These are phyloP conservation scores for Arthrocladium fulminans DNA, from an alignment of 2,329 filamentous ascomycete genomes.

Conservation along the genomic window DNA sequence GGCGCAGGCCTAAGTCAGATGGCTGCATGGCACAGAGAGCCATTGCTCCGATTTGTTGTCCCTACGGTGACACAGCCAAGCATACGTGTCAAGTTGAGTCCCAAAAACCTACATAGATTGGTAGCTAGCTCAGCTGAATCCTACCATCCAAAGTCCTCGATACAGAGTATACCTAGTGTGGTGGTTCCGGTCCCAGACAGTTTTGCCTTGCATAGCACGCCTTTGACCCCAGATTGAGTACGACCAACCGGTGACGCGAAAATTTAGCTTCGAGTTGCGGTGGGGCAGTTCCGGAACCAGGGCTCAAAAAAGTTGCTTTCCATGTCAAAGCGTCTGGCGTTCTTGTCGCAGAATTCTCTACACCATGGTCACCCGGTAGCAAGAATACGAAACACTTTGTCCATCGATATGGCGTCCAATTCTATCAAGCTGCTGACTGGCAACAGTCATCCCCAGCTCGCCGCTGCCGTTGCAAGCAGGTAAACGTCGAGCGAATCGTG, in stretches of 20 bases:
- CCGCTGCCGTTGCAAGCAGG: constrained; percentile 60
- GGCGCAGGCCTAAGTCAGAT: not conserved
- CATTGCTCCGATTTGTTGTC: not conserved
- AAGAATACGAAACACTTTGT: constrained; percentile 8
- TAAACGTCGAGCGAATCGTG: constrained; percentile 30
- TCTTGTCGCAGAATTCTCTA: constrained; percentile 12
- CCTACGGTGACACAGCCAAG: constrained; percentile 3
- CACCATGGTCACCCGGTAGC: constrained; percentile 19
- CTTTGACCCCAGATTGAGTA: not conserved
- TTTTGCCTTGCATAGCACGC: not conserved
- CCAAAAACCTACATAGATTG: not conserved
- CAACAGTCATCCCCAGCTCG: constrained; percentile 65
- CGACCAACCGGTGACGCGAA: not conserved
- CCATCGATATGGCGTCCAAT: constrained; percentile 54
- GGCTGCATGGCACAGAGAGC: not conserved
- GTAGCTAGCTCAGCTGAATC: not conserved
- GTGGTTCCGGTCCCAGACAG: not conserved
- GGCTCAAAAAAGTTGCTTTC: constrained; percentile 1
- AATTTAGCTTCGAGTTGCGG: not conserved
- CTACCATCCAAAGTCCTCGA: not conserved
- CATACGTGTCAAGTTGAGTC: not conserved
- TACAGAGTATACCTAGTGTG: not conserved
- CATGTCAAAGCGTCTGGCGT: constrained; percentile 1
- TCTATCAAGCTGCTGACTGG: constrained; percentile 63
- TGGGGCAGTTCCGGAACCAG: constrained; percentile 6